Conservation (phyloP, 2,329 filamentous ascomycete species). For the Sclerotinia trifoliorum region DNA sequence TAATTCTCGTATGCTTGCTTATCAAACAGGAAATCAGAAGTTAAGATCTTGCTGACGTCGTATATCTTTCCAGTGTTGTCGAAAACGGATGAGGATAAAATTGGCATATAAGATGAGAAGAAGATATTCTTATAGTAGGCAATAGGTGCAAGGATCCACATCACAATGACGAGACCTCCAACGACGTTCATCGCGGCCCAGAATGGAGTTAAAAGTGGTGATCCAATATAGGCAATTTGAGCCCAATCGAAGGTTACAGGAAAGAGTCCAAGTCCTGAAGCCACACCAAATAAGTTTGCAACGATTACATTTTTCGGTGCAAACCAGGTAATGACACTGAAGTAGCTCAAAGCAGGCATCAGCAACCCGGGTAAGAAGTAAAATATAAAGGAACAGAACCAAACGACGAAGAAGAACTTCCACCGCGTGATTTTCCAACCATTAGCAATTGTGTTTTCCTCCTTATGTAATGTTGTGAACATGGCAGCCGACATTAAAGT, state of each 20-base stretch:
- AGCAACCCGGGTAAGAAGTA: conserved; percentile 83
- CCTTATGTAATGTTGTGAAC: conserved; percentile 82
- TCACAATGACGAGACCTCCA: conserved; percentile 74
- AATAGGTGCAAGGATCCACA: conserved; percentile 80
- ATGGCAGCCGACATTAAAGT: conserved; percentile 86
- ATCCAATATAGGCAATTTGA: conserved; percentile 81
- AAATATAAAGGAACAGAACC: conserved; percentile 69
- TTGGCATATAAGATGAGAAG: conserved; percentile 82
- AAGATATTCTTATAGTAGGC: conserved; percentile 79
- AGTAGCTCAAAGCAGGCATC: conserved; percentile 82
- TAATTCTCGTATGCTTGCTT: conserved; percentile 74
- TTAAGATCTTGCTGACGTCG: conserved; percentile 77
- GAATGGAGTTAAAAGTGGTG: conserved; percentile 78
- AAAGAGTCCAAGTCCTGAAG: conserved; percentile 80
- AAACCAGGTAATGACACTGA: conserved; percentile 86
- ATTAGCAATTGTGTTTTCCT: conserved; percentile 77
- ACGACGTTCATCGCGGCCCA: conserved; percentile 86
- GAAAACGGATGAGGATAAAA: conserved; percentile 80
- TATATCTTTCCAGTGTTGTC: conserved; percentile 81
- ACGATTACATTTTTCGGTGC: conserved; percentile 82
- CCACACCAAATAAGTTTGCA: conserved; percentile 81
- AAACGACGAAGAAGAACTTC: conserved; percentile 79
- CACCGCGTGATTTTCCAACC: conserved; percentile 81
- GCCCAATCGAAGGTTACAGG: conserved; percentile 91
- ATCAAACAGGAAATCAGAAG: conserved; percentile 75